These are phyloP conservation scores for Paraphoma sp. DNA, from an alignment of 2,329 filamentous ascomycete species.

Conservation along the genomic window DNA sequence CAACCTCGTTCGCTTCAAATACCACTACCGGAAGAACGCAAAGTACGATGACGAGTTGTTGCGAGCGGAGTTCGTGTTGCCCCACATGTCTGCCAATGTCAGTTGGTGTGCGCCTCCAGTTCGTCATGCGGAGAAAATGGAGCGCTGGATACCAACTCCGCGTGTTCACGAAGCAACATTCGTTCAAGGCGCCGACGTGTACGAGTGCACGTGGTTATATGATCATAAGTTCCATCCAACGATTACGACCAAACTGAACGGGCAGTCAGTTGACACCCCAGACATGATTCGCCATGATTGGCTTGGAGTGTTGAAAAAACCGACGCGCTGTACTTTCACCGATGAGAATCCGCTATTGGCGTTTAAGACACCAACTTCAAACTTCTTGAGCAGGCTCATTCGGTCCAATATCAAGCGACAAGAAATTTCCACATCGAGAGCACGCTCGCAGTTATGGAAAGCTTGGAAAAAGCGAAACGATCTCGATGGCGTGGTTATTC, in stretches of 20 bases:
- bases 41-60: conserved; percentile 63
- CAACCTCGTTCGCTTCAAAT: conserved; percentile 61
- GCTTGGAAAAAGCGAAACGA: conserved; percentile 49
- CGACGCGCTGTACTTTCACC: conserved; percentile 46
- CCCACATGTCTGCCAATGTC: conserved; percentile 61
- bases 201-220: conserved; percentile 55
- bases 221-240: conserved; percentile 50
- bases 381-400: conserved; percentile 42
- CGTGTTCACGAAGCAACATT: conserved; percentile 63
- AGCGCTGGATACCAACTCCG: conserved; percentile 63
- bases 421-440: conserved; percentile 47
- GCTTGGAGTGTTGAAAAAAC: conserved; percentile 49
- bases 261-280: conserved; percentile 58
- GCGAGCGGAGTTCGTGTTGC: conserved; percentile 61
- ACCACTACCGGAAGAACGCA: conserved; percentile 61
- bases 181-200: conserved; percentile 60
- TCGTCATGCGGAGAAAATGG: conserved; percentile 58
- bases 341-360: conserved; percentile 61
- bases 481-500: conserved; percentile 48
- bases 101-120: conserved; percentile 62
- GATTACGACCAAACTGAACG: conserved; percentile 55
- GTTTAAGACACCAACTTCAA: conserved; percentile 50
- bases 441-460: conserved; percentile 49
- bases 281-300: conserved; percentile 60
- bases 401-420: conserved; percentile 49